Conservation (phyloP, 2,329 filamentous ascomycete genomes). For the Penicillium sp. region DNA sequence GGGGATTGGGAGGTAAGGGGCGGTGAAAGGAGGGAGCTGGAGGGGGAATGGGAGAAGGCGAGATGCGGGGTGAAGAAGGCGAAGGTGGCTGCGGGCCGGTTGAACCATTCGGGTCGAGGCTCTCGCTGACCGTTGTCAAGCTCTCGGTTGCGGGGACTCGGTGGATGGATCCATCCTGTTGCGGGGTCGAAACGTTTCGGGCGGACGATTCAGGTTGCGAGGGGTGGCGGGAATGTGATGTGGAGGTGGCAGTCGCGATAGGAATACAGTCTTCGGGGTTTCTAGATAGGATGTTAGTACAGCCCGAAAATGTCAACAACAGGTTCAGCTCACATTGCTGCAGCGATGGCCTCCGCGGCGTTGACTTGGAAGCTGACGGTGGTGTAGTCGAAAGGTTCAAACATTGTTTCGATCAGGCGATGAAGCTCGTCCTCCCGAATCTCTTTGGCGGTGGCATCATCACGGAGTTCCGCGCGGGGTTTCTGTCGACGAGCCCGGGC, state of each 20-base stretch:
- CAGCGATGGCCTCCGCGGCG: conserved; percentile 42
- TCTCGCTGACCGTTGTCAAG: conserved; percentile 29
- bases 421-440: conserved; percentile 93
- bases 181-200: conserved; percentile 31
- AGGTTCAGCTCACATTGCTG: conserved; percentile 28
- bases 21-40: conserved; percentile 40
- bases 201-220: conserved; percentile 36
- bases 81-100: conserved; percentile 24
- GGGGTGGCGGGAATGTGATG: conserved; percentile 35
- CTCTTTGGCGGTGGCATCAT: conserved; percentile 92
- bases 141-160: conserved; percentile 29
- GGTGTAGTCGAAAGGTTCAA: conserved; percentile 94
- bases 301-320: background rate
- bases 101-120: conserved; percentile 28
- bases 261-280: conserved; percentile 42
- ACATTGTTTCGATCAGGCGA: conserved; percentile 88
- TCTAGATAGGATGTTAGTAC: conserved; percentile 20
- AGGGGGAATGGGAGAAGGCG: conserved; percentile 25
- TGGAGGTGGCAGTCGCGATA: conserved; percentile 20
- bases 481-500: conserved; percentile 90
- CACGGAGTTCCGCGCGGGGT: conserved; percentile 83
- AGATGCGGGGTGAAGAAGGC: conserved; percentile 24
- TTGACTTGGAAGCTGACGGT: conserved; percentile 67
- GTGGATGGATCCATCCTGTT: conserved; percentile 30
- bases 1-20: conserved; percentile 38